phyloP scores from a whole-genome alignment of 441 rosid species.

The Bocquillonia castaneifolia region DNA sequence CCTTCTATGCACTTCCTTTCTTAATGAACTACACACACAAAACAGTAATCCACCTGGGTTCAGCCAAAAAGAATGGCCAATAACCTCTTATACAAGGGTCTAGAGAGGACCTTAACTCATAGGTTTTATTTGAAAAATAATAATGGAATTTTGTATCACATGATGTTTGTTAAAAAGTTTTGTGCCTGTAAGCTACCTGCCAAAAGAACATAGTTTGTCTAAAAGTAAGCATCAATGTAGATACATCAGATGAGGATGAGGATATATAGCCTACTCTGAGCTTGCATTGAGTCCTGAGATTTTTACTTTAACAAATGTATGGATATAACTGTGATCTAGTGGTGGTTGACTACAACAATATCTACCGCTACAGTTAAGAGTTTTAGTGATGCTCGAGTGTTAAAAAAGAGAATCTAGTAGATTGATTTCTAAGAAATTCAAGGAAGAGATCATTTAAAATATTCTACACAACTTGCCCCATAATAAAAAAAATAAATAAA shows the following conservation, averaged over 20 bases:
- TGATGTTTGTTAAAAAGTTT: not conserved
- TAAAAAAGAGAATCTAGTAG: not conserved
- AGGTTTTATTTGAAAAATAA: not conserved
- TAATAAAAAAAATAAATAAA: too few relatives aligned
- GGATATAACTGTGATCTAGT: not conserved
- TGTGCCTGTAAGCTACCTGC: not conserved
- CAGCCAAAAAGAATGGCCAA: not conserved
- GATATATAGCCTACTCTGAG: not conserved
- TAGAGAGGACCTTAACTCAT: not conserved
- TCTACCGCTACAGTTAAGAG: too few relatives aligned
- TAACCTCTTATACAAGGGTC: not conserved
- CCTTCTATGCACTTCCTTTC: not conserved
- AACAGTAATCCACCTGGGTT: not conserved
- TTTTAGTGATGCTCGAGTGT: too few relatives aligned
- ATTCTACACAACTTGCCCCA: too few relatives aligned
- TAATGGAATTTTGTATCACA: not conserved
- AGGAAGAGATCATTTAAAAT: not conserved
- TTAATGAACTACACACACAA: not conserved
- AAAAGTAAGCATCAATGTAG: not conserved
- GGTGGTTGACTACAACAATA: not conserved
- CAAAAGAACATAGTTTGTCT: not conserved
- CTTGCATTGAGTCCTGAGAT: not conserved
- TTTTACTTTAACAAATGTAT: not conserved
- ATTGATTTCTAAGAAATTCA: not conserved
- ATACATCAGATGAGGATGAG: not conserved